These are phyloP conservation scores for Apiotrichum veenhuisii DNA, from an alignment of 1,284 basidiomycete genomes.

Conservation along the genomic window DNA sequence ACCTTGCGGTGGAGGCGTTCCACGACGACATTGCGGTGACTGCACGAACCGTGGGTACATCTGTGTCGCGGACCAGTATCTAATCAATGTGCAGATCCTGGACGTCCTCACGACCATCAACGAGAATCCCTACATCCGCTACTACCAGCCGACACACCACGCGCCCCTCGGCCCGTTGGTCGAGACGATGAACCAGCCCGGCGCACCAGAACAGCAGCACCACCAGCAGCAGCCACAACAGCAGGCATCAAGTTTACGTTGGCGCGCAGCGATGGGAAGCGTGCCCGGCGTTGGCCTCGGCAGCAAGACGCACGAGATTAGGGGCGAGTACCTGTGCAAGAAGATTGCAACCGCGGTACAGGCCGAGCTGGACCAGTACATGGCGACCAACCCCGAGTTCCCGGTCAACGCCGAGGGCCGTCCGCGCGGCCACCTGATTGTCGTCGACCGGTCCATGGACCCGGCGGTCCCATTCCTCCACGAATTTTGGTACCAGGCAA, in stretches of 20 bases:
- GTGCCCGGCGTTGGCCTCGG: slow-evolving; percentile 14
- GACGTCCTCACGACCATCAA: slow-evolving; percentile 88
- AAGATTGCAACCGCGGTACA: slow-evolving; percentile 79
- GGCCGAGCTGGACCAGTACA: slow-evolving; percentile 74
- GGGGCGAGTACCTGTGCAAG: slow-evolving; percentile 62
- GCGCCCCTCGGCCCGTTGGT: slow-evolving; percentile 80
- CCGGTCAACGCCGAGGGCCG: slow-evolving; percentile 50
- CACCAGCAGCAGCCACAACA: slow-evolving; percentile 48
- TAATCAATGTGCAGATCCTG: slow-evolving; percentile 60
- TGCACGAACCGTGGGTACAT: slow-evolving; percentile 46
- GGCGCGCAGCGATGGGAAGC: slow-evolving; percentile 48
- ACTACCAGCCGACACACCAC: slow-evolving; percentile 82
- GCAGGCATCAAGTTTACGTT: slow-evolving; percentile 29
- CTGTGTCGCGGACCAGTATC: background rate
- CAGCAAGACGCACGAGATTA: slow-evolving; percentile 37
- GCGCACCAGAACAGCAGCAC: slow-evolving; percentile 28
- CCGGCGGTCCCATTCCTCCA: slow-evolving; percentile 84
- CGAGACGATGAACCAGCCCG: slow-evolving; percentile 15
- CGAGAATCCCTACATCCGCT: slow-evolving; percentile 91
- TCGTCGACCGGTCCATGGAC: slow-evolving; percentile 96
- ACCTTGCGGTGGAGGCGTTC: slow-evolving; percentile 61
- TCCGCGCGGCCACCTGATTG: slow-evolving; percentile 77
- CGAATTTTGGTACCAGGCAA: slow-evolving; percentile 99
- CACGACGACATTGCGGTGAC: slow-evolving; percentile 77
- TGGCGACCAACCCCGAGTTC: slow-evolving; percentile 77